phyloP scores from a whole-genome alignment of 495 filamentous ascomycete species.

The Platismatia glauca region DNA sequence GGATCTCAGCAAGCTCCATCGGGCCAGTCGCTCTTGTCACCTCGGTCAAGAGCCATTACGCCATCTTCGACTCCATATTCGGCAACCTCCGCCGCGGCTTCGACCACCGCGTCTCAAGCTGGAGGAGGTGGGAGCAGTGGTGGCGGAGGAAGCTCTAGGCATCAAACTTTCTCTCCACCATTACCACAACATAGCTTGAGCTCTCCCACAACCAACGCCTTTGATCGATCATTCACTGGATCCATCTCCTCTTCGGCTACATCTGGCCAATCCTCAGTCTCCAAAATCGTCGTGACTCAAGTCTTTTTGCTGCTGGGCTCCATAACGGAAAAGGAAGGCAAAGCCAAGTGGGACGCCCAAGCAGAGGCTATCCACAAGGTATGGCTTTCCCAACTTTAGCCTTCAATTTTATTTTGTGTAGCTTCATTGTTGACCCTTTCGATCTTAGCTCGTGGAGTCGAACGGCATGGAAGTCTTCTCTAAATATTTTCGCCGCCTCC shows the following conservation, averaged over 20 bases:
- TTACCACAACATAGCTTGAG: constrained; percentile 52
- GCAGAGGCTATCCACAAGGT: constrained; percentile 87
- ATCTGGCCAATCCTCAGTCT: constrained; percentile 43
- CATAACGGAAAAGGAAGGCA: constrained; percentile 82
- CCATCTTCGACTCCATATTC: constrained; percentile 51
- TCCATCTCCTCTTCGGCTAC: constrained; percentile 28
- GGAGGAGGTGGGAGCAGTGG: constrained; percentile 45
- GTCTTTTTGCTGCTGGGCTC: constrained; percentile 88
- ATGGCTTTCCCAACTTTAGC: constrained; percentile 24
- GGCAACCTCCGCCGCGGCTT: constrained; percentile 52
- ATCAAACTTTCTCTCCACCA: constrained; percentile 54
- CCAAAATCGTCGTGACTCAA: constrained; percentile 90
- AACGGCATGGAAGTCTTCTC: constrained; percentile 95
- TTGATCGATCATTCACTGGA: constrained; percentile 38
- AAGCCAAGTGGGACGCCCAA: constrained; percentile 88
- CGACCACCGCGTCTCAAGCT: constrained; percentile 39
- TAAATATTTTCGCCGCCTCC: constrained; percentile 82
- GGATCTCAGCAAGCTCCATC: constrained; percentile 49
- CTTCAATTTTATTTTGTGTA: neutral
- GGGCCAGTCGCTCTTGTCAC: constrained; percentile 48
- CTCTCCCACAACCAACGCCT: constrained; percentile 50
- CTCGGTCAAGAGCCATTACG: constrained; percentile 52
- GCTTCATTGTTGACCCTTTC: constrained; percentile 10
- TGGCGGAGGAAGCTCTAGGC: constrained; percentile 53
- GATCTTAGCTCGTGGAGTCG: constrained; percentile 70